These are phyloP conservation scores for Gossypium schwendimanii DNA, from an alignment of 441 rosid species.

Conservation along the genomic window DNA sequence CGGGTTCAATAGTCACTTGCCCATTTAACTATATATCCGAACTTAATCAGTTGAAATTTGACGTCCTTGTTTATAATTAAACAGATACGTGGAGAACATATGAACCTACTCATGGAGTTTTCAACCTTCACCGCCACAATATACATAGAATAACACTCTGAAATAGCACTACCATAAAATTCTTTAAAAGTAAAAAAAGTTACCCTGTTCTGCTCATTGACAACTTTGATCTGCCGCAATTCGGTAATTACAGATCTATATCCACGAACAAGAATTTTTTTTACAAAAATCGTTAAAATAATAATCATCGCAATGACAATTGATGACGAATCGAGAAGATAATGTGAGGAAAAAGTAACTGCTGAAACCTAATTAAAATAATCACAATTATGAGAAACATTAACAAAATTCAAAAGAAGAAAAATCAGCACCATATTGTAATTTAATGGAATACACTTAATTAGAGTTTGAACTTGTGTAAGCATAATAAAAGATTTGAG, in stretches of 20 bases:
- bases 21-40: neutral
- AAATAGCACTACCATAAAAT: neutral
- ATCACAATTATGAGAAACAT: neutral
- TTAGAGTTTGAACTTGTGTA: neutral
- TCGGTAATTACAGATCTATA: constrained; percentile 42
- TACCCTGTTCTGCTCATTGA: constrained; percentile 47
- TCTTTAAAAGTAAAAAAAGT: constrained; percentile 3
- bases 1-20: neutral
- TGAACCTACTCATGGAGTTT: neutral
- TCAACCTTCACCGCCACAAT: neutral
- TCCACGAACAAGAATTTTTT: neutral
- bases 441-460: neutral
- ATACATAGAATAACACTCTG: neutral
- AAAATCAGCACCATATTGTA: neutral
- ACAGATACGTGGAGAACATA: neutral
- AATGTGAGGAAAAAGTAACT: neutral
- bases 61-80: constrained; percentile 4
- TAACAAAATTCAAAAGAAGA: neutral
- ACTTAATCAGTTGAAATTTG: neutral
- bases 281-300: neutral
- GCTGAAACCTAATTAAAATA: neutral
- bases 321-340: neutral
- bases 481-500: neutral
- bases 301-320: neutral
- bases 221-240: constrained; percentile 45